These are phyloP conservation scores for Solanum lycopersicoides DNA, from an alignment of 257 asterid genomes.

Conservation along the genomic window DNA sequence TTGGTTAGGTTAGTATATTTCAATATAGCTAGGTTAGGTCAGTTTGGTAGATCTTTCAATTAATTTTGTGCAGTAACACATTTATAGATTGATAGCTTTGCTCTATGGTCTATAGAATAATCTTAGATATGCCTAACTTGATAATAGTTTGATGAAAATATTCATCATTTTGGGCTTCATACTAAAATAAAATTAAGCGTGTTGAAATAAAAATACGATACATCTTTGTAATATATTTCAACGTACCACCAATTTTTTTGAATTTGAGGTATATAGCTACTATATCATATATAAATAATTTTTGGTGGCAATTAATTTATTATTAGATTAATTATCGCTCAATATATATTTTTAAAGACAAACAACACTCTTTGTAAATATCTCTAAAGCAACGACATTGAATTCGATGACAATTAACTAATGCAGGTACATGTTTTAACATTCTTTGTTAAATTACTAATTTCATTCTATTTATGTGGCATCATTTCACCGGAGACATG, in stretches of 20 bases:
- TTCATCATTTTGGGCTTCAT: background rate
- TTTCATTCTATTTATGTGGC: fast-evolving
- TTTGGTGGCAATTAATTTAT: too few species aligned
- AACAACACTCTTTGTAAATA: too few species aligned
- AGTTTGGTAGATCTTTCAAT: background rate
- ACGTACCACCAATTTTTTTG: background rate
- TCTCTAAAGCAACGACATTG: fast-evolving
- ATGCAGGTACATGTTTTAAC: background rate
- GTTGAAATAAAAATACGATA: background rate
- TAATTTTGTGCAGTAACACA: background rate
- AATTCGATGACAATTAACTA: background rate
- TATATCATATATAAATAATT: too few species aligned
- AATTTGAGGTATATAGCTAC: background rate
- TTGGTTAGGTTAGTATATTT: background rate
- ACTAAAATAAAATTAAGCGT: too few species aligned
- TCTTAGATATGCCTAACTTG: background rate
- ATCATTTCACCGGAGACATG: fast-evolving
- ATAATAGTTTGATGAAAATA: background rate
- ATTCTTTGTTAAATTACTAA: background rate
- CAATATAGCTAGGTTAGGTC: background rate
- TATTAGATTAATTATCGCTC: too few species aligned
- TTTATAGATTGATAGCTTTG: background rate
- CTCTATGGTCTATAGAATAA: background rate
- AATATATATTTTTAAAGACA: background rate
- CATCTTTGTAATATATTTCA: background rate